Percentiles rank a stretch among this genome's conserved stretches.
Conservation (phyloP, 1,284 basidiomycete genomes). For the Austroboletus rostrupii region DNA sequence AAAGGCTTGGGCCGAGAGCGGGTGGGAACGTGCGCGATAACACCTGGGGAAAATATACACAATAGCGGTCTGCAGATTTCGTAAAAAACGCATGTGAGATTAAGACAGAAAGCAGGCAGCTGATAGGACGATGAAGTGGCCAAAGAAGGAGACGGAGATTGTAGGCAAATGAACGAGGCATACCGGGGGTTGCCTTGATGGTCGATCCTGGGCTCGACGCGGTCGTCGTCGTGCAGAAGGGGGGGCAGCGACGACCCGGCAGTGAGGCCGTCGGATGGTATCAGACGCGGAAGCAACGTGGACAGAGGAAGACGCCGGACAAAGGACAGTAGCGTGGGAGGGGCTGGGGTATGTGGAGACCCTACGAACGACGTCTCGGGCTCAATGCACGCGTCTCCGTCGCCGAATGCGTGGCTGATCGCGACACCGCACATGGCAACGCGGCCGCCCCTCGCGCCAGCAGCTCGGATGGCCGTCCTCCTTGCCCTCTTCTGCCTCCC, state of each 20-base stretch:
- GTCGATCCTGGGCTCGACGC: slow-evolving; percentile 20
- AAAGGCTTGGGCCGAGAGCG: slow-evolving; percentile 6
- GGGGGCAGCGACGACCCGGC: slow-evolving; percentile 3
- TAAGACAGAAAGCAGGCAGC: slow-evolving; percentile 3
- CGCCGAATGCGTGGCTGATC: neutral
- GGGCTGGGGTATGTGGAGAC: slow-evolving; percentile 10
- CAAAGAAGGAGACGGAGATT: slow-evolving; percentile 11
- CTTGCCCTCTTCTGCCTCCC: neutral
- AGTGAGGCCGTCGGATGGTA: slow-evolving; percentile 2
- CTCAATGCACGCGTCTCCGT: slow-evolving; percentile 15
- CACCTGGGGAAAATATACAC: slow-evolving; percentile 18
- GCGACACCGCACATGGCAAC: slow-evolving; percentile 3
- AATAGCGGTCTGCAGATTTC: slow-evolving; percentile 17
- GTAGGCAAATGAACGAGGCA: slow-evolving; percentile 24
- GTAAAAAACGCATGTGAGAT: slow-evolving; percentile 10
- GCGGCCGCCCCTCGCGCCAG: neutral
- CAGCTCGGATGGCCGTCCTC: neutral
- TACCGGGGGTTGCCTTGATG: slow-evolving; percentile 25
- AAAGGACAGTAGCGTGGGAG: slow-evolving; percentile 18
- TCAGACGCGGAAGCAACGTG: slow-evolving; percentile 25
- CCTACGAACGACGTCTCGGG: slow-evolving; percentile 17
- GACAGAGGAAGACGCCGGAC: slow-evolving; percentile 6
- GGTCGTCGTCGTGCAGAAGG: too few species aligned
- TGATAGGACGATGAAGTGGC: neutral
- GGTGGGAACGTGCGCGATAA: slow-evolving; percentile 21